Conservation (phyloP, 1,284 basidiomycete species). For the Rhodotorula sp. region DNA sequence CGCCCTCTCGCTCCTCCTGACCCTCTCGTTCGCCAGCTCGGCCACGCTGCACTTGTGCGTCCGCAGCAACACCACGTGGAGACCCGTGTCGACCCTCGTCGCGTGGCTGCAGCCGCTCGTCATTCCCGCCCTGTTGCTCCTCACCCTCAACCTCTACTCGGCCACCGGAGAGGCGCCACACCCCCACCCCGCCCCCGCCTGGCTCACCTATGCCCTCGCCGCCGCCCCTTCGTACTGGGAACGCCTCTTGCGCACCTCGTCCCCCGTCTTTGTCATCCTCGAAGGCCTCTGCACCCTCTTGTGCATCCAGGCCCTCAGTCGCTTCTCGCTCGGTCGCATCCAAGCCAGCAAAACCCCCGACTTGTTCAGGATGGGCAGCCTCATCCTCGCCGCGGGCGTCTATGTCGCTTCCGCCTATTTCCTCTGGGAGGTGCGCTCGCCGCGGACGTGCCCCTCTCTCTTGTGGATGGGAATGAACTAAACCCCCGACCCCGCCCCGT, state of each 20-base stretch:
- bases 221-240: conserved; percentile 67
- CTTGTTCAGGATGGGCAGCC: conserved; percentile 53
- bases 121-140: conserved; percentile 70
- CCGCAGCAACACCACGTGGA: conserved; percentile 41
- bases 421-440: conserved; percentile 41
- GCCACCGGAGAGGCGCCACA: not conserved
- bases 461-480: no score
- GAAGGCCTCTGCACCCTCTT: conserved; percentile 79
- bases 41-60: conserved; percentile 42
- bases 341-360: conserved; percentile 63
- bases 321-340: conserved; percentile 68
- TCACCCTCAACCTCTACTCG: conserved; percentile 69
- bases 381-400: conserved; percentile 34
- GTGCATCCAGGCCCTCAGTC: conserved; percentile 68
- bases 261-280: conserved; percentile 73
- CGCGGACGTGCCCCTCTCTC: no score
- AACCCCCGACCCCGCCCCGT: no score
- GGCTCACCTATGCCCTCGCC: conserved; percentile 47
- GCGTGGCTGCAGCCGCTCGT: conserved; percentile 55
- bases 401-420: conserved; percentile 45
- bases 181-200: conserved; percentile 52
- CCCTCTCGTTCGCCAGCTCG: conserved; percentile 34
- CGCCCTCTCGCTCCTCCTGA: conserved; percentile 44
- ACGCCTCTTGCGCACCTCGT: conserved; percentile 63
- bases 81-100: conserved; percentile 33